phyloP scores from a whole-genome alignment of 208 protist species.

The Leishmania aethiopica region DNA sequence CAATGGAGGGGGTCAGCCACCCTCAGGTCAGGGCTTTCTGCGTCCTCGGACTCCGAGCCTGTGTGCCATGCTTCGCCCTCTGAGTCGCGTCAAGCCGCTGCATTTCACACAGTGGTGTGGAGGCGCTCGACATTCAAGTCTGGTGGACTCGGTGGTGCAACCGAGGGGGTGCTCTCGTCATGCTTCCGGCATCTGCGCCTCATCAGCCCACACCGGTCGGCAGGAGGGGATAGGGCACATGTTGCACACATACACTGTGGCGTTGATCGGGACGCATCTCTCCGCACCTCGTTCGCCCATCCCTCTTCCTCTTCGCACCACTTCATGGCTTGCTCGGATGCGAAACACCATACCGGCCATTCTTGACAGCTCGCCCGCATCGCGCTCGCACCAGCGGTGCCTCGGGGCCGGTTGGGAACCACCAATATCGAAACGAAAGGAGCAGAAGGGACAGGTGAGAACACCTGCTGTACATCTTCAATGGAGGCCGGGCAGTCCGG shows the following conservation, averaged over 20 bases:
- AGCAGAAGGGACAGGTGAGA: not conserved
- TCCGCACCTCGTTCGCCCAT: not conserved
- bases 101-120: not conserved
- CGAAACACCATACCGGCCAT: not conserved
- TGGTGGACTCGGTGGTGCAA: not conserved
- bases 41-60: not conserved
- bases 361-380: not conserved
- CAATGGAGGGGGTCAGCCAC: not conserved
- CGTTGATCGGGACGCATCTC: not conserved
- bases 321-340: not conserved
- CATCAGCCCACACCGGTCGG: not conserved
- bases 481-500: conserved; percentile 26
- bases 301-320: not conserved
- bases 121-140: not conserved
- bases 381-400: not conserved
- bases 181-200: not conserved
- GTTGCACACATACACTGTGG: not conserved
- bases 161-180: not conserved
- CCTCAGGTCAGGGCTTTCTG: not conserved
- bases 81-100: not conserved
- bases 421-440: not conserved
- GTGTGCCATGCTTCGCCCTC: not conserved
- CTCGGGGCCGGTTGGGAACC: not conserved
- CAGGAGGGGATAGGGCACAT: not conserved
- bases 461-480: not conserved